Conservation (phyloP, 2,329 filamentous ascomycete species). For the Herpotrichia juniperi region DNA sequence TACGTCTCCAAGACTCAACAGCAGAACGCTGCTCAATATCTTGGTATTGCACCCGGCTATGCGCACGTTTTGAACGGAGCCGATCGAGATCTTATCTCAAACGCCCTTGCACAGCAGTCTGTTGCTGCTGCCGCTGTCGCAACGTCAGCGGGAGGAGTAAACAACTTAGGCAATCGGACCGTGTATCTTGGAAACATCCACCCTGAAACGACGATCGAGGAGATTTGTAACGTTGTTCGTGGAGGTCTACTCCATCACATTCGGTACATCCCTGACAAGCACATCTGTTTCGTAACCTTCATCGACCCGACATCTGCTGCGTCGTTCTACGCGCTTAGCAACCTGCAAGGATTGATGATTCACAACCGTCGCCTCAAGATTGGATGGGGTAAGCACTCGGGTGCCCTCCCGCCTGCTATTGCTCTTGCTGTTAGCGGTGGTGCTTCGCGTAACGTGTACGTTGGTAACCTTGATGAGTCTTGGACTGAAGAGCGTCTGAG, state of each 20-base stretch:
- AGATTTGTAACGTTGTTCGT: constrained; percentile 98
- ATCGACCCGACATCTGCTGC: constrained; percentile 98
- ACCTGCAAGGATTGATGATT: constrained; percentile 97
- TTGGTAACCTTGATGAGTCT: constrained; percentile 95
- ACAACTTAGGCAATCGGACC: constrained; percentile 95
- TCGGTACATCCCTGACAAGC: constrained; percentile 98
- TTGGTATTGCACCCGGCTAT: constrained; percentile 95
- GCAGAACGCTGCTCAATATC: constrained; percentile 97
- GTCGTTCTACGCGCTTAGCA: constrained; percentile 97
- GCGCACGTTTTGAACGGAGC: constrained; percentile 95
- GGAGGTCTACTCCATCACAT: constrained; percentile 96
- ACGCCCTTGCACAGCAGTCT: constrained; percentile 93
- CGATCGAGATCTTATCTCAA: constrained; percentile 95
- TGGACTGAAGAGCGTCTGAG: constrained; percentile 96
- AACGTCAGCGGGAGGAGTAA: constrained; percentile 93
- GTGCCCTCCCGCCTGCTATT: constrained; percentile 92
- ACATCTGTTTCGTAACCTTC: constrained; percentile 99
- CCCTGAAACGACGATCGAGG: constrained; percentile 97
- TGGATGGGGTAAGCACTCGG: constrained; percentile 99
- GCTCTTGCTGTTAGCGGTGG: constrained; percentile 94
- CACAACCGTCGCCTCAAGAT: constrained; percentile 98
- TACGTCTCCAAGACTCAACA: constrained; percentile 99
- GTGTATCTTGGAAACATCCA: constrained; percentile 99
- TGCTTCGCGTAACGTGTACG: constrained; percentile 97
- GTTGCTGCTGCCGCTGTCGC: constrained; percentile 96